Base-by-base conservation (phyloP, 805 yeast species). In the Candida nanaspora region DNA sequence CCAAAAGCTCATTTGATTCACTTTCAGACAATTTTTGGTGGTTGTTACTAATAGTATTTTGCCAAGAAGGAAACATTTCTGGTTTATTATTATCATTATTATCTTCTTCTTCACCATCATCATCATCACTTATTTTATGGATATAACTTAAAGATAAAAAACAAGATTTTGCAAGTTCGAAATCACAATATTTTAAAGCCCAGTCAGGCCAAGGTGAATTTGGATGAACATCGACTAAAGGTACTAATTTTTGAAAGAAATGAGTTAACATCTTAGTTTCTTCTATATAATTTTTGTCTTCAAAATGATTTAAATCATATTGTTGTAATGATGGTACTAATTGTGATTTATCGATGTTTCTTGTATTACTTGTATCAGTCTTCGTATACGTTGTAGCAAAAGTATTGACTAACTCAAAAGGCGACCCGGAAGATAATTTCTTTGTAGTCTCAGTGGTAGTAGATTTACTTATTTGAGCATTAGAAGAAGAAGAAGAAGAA, bases 191-290 rank as follows among this genome's bases (percentile, higher is more conserved):
- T 38, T 68, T 61, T 38, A 72, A 48, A 0, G 77, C 76, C 38
- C 71, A 49, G 36, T 66, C 68, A 0, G 76, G 76, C 77, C 76
- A 65, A 31, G 62, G 62, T 0, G 76, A 75, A 45, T 67, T 71
- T 0, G 71, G 70, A 49, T 68, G 72, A 1, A 44, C 38, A 9
- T 45, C 46, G 9, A 72, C 50, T 14, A 69, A 45, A 0, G 76
- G 76, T 9, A 72, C 46, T 22, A 72, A 53, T 42, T 64, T 63
- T 40, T 68, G 63, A 53, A 71, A 72, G 45, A 72, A 47, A 35
- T 46, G 50, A 6, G 35, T 35, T 7, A 47, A 29, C 29, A 49
- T 41, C n/a, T 35, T 25, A 26, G 22, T 38, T 14, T 36, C 44
- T 33, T 45, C 49, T 15, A 15, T 15, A 10, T 23, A 3, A 15